Evolutionary conservation across 305 asterid species (phyloP).

Genomic region (Fraxinus latifolia): DNA sequence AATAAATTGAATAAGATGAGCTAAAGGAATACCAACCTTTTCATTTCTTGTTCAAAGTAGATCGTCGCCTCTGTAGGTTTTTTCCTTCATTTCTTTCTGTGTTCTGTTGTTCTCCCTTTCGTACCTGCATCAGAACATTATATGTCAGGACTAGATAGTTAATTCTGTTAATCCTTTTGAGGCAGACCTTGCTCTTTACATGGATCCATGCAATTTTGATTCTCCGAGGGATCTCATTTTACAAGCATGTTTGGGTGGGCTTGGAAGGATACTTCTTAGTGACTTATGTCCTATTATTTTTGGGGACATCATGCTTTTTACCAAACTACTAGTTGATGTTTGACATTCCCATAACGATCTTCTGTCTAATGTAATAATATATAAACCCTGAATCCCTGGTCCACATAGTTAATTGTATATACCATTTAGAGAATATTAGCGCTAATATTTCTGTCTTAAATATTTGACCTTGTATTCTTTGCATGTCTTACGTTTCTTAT

Average conservation of each 20-base stretch:
- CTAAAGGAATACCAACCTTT: background rate
- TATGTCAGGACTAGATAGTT: background rate
- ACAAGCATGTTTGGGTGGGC: background rate
- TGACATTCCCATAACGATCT: conserved; percentile 2
- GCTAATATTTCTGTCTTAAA: background rate
- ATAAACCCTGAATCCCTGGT: background rate
- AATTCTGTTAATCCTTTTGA: background rate
- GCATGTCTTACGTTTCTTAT: background rate
- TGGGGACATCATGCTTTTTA: background rate
- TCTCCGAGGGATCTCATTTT: background rate
- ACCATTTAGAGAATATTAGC: background rate
- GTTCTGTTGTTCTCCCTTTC: background rate
- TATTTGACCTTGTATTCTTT: background rate
- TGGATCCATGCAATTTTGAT: background rate
- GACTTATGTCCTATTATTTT: background rate
- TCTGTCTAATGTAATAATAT: background rate
- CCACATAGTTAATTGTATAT: background rate
- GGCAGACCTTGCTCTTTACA: background rate
- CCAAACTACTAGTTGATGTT: conserved; percentile 9
- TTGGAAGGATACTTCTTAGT: background rate
- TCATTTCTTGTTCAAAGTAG: background rate
- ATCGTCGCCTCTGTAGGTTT: background rate
- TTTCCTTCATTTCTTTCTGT: background rate
- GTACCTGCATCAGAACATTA: background rate
- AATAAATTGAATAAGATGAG: background rate